Conservation (phyloP, 306 rosid species). For the Potentilla sterilis region DNA sequence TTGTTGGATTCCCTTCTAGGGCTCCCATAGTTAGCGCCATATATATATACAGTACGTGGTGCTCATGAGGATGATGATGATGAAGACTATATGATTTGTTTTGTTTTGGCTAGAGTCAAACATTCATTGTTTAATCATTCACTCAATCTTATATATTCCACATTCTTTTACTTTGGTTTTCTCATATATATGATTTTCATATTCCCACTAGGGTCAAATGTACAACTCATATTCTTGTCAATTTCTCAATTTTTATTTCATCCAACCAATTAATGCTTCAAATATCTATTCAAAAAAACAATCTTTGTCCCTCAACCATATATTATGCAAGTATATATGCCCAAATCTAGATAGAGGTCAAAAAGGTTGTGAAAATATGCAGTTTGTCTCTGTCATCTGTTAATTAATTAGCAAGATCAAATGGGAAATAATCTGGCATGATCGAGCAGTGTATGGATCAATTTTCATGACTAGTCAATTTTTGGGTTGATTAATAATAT, state of each 20-base stretch:
- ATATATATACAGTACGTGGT: neutral
- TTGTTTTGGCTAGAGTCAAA: neutral
- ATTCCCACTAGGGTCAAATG: neutral
- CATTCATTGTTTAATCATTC: slow-evolving; percentile 11
- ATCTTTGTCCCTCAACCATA: neutral
- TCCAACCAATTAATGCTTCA: neutral
- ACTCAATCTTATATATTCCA: slow-evolving; percentile 1
- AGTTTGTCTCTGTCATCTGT: neutral
- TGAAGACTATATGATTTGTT: neutral
- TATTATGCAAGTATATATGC: neutral
- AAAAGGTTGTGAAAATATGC: neutral
- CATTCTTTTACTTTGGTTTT: slow-evolving; percentile 4
- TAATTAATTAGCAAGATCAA: no score
- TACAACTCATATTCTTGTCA: neutral
- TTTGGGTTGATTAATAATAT: no score
- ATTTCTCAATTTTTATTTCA: neutral
- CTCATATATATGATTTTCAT: slow-evolving; percentile 2
- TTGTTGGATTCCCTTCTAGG: neutral
- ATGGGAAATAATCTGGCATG: no score
- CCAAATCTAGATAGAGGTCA: neutral
- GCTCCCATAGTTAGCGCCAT: slow-evolving; percentile 11
- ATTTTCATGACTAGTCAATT: no score
- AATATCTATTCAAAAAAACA: neutral
- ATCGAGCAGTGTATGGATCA: no score
- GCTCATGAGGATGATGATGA: neutral